These are phyloP conservation scores for Fusarium pseudograminearum DNA, from an alignment of 2,329 filamentous ascomycete species.

Conservation along the genomic window DNA sequence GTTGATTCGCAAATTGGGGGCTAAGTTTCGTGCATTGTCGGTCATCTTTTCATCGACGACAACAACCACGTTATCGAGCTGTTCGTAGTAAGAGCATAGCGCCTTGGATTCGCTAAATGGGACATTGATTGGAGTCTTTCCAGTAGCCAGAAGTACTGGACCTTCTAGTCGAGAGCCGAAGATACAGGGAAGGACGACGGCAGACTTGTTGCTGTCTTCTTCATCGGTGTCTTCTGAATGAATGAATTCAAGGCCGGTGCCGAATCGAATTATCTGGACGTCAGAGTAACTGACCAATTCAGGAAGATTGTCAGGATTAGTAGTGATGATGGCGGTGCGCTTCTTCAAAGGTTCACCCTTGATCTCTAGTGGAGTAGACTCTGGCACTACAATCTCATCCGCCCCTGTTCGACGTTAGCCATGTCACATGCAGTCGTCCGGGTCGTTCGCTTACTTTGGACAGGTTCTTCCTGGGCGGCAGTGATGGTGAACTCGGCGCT, in stretches of 20 bases:
- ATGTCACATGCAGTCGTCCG: too few relatives aligned
- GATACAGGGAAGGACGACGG: constrained; percentile 16
- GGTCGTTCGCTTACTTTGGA: not conserved
- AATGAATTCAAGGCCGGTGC: constrained; percentile 4
- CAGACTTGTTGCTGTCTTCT: not conserved
- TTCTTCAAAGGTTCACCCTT: not conserved
- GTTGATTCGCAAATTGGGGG: not conserved
- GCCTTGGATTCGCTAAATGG: not conserved
- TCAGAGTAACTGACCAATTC: not conserved
- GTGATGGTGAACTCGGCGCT: constrained; percentile 4
- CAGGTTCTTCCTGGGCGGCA: rapidly evolving
- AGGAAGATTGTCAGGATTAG: not conserved
- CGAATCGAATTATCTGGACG: not conserved
- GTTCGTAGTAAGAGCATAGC: constrained; percentile 4
- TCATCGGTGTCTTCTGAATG: rapidly evolving
- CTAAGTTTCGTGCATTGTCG: constrained; percentile 22
- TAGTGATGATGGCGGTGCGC: not conserved
- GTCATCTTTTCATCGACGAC: constrained; percentile 17
- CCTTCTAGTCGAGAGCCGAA: constrained; percentile 20
- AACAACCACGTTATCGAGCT: not conserved
- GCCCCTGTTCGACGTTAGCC: not conserved
- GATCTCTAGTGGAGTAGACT: rapidly evolving
- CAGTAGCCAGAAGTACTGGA: not conserved
- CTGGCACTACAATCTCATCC: rapidly evolving
- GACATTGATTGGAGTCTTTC: not conserved